Base-by-base conservation (phyloP, 139 green algal genomes). In the Yamagishiella unicocca region DNA sequence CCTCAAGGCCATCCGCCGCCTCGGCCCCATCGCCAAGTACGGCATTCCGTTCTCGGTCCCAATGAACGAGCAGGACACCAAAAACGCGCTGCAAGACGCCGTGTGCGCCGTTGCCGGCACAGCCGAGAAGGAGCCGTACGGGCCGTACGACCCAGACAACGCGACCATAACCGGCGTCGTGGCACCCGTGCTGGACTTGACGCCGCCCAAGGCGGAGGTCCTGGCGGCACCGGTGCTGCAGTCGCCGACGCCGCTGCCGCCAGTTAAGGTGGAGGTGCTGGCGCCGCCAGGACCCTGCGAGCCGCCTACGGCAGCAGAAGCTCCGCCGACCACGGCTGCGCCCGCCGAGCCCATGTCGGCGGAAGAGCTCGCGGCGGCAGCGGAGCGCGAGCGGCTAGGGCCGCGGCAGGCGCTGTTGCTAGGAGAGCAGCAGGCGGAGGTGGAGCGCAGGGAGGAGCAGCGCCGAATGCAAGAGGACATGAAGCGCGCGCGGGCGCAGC, bases 401-500 rank as follows among this genome's bases (percentile, higher is more conserved):
- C 61, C 64, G n/a, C 58, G 77, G 25, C 55, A 73, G 77, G 31
- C 25, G 54, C 55, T 61, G 77, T 29, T 61, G 19, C 10, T 42
- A 4, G 77, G 73, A 40, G 77, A 84, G 35, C 77, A 71, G 77
- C 55, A 58, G 77, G 55, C 38, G 37, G 77, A 84, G 77, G 77
- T 37, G 27, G 37, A 40, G 77, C 33, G 27, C 25, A 37, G 77
- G 55, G 38, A 73, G 55, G 77, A 84, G 55, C 38, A 58, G 55
- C 77, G 58, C 38, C 55, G 77, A 2, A 38, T 40, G 55, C 27
- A 31, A 10, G 77, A 72, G 40, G 37, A 5, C 24, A 73, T 43
- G 37, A n/a, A 40, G 40, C 22, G 29, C 2, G 43, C 62, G 27
- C 62, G 62, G 0, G 62, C 62, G 43, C 79, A 75, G 79, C 42